Evolutionary conservation across 805 yeast species (phyloP).

Genomic region (Metschnikowia peoriensis): DNA sequence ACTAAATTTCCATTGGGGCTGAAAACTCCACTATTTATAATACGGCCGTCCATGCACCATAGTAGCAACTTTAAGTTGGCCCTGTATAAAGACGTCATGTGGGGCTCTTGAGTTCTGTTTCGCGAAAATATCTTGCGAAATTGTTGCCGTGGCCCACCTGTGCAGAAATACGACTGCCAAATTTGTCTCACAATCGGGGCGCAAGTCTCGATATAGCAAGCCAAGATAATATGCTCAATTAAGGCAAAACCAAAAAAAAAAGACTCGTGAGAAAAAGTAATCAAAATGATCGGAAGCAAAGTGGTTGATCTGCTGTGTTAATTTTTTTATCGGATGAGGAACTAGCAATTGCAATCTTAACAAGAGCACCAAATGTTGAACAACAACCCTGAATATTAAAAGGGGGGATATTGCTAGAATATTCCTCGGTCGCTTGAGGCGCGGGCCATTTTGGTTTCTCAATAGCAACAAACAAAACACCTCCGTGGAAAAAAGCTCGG

Average conservation of each 20-base stretch:
- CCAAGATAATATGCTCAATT: neutral
- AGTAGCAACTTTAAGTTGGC: conserved; percentile 9
- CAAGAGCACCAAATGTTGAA: neutral
- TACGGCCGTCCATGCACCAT: conserved; percentile 4
- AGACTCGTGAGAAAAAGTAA: neutral
- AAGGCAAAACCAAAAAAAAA: too few species aligned
- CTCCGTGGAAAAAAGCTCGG: neutral
- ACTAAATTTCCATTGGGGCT: neutral
- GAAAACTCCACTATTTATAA: conserved; percentile 7
- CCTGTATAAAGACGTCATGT: conserved; percentile 11
- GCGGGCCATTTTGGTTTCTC: neutral
- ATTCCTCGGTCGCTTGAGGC: neutral
- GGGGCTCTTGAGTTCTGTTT: neutral
- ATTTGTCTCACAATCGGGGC: neutral
- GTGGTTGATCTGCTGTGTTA: neutral
- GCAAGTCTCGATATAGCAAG: neutral
- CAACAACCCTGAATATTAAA: neutral
- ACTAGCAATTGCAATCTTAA: neutral
- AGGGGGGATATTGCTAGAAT: neutral
- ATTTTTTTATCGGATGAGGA: neutral
- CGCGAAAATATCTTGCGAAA: conserved; percentile 4
- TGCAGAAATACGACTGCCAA: conserved; percentile 4
- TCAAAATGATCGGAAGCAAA: neutral
- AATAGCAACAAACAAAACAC: neutral
- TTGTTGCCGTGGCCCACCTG: neutral